Conservation (phyloP, 257 asterid genomes). For the Nicotiana undulata region DNA sequence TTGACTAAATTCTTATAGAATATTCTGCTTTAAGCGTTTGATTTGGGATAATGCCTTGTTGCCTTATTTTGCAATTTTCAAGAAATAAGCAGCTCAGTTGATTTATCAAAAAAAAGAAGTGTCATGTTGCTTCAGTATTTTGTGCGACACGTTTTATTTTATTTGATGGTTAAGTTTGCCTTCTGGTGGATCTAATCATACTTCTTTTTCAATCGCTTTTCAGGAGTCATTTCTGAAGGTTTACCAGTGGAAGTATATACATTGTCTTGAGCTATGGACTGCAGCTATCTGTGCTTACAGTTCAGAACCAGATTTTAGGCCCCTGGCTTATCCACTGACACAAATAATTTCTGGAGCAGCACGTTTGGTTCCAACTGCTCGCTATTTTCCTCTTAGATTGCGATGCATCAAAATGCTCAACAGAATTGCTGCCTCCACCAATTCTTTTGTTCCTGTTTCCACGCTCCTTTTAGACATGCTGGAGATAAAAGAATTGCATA, state of each 20-base stretch:
- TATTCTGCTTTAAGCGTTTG: neutral
- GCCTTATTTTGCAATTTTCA: neutral
- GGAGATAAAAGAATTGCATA: conserved; percentile 82
- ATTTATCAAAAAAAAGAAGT: neutral
- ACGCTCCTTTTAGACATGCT: conserved; percentile 76
- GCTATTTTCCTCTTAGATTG: conserved; percentile 82
- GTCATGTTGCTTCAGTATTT: neutral
- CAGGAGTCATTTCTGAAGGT: conserved; percentile 85
- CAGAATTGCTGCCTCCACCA: conserved; percentile 70
- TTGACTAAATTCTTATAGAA: neutral
- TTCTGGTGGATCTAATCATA: neutral
- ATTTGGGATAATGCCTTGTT: neutral
- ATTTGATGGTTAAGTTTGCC: neutral
- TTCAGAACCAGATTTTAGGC: conserved; percentile 66
- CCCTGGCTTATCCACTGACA: conserved; percentile 86
- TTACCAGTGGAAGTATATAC: conserved; percentile 89
- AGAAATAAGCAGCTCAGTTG: neutral
- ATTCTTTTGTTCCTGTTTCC: conserved; percentile 77
- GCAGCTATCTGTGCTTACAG: conserved; percentile 72
- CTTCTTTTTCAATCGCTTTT: conserved; percentile 3
- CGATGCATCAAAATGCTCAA: conserved; percentile 93
- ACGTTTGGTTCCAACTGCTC: conserved; percentile 86
- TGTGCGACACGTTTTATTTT: neutral
- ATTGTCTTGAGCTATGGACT: conserved; percentile 96
- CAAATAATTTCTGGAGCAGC: conserved; percentile 87